Base-by-base conservation (phyloP, 495 filamentous ascomycete species). In the Cercophora newfieldiana region DNA sequence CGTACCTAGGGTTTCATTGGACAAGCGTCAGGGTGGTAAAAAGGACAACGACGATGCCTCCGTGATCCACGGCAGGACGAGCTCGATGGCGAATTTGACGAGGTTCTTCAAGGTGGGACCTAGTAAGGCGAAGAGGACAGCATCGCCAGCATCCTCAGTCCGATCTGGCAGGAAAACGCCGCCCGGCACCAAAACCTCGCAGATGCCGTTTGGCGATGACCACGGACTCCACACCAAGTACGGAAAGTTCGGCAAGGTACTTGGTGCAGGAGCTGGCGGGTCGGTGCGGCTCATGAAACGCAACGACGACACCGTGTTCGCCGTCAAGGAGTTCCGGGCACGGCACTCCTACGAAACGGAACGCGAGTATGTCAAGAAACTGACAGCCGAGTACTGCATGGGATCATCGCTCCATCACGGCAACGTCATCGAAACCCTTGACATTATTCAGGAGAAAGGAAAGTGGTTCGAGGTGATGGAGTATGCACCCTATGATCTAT, bases 381-480 rank as follows among this genome's bases (percentile, higher is more conserved):
- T 99, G 61, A 99, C 96, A n/a, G 95, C 95, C 1, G 95, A 99
- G 75, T 99, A 98, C 77, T 99, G 95, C 77, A 93, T 99, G 72
- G 95, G 95, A 10, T 97, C 94, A 3, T 97, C 96, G 25, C 79
- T 99, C 48, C 95, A 98, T 72, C 95, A 99, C 71, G 95, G 96
- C 60, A 99, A 99, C 76, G 93, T 99, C 68, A 97, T 99, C 72
- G 95, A 98, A 76, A 97, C 95, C 8, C 83, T 99, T 37, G 95
- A 99, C 75, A 97, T 99, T 67, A 88, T 99, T 18, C 90, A 97
- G 66, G 95, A 99, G 81, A 94, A 92, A 75, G 89, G 86, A 28
- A 91, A 90, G 67, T 99, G 95, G 94, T 99, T 96, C 75, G 96
- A 97, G 74, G 95, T 99, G 29, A 99, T 99, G 95, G 95, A 99